A percentile compares a stretch with the other conserved stretches of the same genome.
Evolutionary conservation across 108 stramenopile species (phyloP).

Genomic region (Cyclotella kingstonii): DNA sequence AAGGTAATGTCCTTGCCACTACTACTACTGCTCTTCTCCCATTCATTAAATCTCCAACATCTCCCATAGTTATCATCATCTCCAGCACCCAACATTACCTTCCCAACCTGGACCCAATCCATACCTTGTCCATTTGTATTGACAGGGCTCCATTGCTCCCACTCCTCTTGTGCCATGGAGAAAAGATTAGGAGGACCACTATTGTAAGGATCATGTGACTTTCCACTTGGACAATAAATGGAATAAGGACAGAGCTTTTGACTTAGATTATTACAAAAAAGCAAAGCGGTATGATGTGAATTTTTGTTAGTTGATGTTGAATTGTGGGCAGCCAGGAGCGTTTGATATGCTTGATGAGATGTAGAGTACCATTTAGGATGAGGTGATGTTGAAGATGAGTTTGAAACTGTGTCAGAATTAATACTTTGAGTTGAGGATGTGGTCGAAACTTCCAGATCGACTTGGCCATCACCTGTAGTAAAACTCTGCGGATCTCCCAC

Average conservation of each 20-base stretch:
- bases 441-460: background rate
- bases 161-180: background rate
- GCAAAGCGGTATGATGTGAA: background rate
- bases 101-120: constrained; percentile 17
- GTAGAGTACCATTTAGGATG: constrained; percentile 10
- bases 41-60: constrained; percentile 12
- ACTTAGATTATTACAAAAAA: background rate
- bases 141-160: constrained; percentile 8
- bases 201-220: background rate
- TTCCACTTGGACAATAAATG: constrained; percentile 6
- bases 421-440: background rate
- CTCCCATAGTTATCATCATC: constrained; percentile 6
- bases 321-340: background rate
- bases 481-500: constrained; percentile 3
- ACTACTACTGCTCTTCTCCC: background rate
- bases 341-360: constrained; percentile 3
- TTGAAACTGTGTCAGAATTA: background rate
- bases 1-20: background rate
- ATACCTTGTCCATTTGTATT: background rate
- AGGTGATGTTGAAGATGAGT: background rate
- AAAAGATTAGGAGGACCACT: constrained; percentile 1
- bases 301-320: background rate
- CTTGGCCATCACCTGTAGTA: background rate
- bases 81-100: background rate
- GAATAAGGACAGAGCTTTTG: constrained; percentile 6